A percentile compares a stretch with the other conserved stretches of the same genome.
phyloP scores from a whole-genome alignment of 2,329 filamentous ascomycete species.

The Nemania diffusa region DNA sequence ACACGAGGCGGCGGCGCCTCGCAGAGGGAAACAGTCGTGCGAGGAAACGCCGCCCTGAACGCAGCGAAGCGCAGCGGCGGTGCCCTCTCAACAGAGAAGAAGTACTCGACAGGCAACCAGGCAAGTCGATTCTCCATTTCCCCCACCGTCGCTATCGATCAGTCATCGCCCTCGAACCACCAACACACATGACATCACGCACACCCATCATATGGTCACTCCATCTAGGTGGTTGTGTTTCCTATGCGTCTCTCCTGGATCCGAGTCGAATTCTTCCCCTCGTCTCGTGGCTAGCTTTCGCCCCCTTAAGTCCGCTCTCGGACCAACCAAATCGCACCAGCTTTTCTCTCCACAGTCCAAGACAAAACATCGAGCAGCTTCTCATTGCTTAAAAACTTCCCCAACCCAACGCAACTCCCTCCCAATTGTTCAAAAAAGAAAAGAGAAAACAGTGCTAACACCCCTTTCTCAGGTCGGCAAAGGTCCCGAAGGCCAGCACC shows the following conservation, averaged over 20 bases:
- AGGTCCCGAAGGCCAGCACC: slow-evolving; percentile 85
- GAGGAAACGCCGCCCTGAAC: slow-evolving; percentile 84
- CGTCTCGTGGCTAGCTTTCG: background rate
- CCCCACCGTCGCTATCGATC: background rate
- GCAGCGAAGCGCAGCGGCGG: slow-evolving; percentile 85
- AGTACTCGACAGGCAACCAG: slow-evolving; percentile 78
- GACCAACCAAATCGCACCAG: background rate
- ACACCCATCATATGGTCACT: background rate
- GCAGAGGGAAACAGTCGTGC: slow-evolving; percentile 86
- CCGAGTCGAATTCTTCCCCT: background rate
- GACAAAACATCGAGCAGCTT: background rate
- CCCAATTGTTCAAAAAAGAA: background rate
- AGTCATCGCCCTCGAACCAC: background rate
- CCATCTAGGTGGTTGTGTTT: background rate
- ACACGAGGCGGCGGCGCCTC: slow-evolving; percentile 72
- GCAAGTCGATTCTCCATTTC: slow-evolving; percentile 63
- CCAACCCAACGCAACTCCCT: background rate
- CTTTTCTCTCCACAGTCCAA: background rate
- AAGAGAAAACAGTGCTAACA: slow-evolving; percentile 33
- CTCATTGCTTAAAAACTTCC: background rate
- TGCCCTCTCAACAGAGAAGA: slow-evolving; percentile 91
- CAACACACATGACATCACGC: background rate
- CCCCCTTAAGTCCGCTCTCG: slow-evolving; percentile 8
- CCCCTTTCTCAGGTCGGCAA: slow-evolving; percentile 57
- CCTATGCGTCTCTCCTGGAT: background rate